Evolutionary conservation across 2,329 filamentous ascomycete genomes (phyloP), one percentile per base, ranked within the genome.

Genomic region (Gliomastix tumulicola): DNA sequence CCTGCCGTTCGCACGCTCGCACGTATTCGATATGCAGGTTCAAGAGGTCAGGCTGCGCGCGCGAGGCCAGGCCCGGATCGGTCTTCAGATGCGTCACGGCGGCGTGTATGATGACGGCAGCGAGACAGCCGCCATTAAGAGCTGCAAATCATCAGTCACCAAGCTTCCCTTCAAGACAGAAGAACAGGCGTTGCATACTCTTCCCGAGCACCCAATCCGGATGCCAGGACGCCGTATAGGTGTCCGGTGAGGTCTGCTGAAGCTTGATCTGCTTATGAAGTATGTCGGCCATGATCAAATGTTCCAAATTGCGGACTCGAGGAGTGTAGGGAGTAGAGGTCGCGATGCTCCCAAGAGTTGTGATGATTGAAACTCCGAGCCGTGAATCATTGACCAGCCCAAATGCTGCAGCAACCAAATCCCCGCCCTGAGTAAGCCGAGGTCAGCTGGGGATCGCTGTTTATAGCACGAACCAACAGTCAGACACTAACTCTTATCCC

Each of bases 11-110:
- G 34, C 51, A 55, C 1, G 40, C 9, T 4, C 47, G 44, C 4
- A 56, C 44, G 28, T 50, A 55, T 13, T 54, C 45, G 30, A 54
- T 6, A 32, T 55, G 50, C 4, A 55, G 31, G 9, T 38, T 52
- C 2, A 51, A 30, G 5, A 54, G 34, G 22, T 54, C 43, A 2
- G 51, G 45, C 30, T 54, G 52, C 18, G 49, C 44, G 2, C 46
- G 39, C 15, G 13, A 15, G 3, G 36, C 35, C 4, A 49, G 38
- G 1, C 38, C 42, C 1, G 23, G 25, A 28, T 28, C 25, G n/a
- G 10, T 32, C n/a, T 4, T 12, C n/a, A 53, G 40, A 34, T 55
- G 47, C 8, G 45, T 49, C 7, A 27, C 23, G 18, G 45, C 44
- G 16, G 46, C 41, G 27, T 39, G 36, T 30, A 54, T 45, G 7